phyloP scores from a whole-genome alignment of 805 yeast genomes.

The Starmerella tilneyi region DNA sequence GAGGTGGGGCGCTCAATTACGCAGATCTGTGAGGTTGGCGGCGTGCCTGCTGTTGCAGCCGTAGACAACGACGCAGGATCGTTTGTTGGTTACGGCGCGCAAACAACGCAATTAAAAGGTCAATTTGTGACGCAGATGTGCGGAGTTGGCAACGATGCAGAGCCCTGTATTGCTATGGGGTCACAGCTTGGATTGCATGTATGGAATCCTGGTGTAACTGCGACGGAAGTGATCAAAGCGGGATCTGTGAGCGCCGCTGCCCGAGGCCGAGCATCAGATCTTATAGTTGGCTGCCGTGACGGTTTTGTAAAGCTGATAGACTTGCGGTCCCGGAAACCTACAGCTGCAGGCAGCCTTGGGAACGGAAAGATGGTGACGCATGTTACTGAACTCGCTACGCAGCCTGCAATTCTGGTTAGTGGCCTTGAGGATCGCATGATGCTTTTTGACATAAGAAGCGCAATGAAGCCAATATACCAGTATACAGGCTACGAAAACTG shows the following conservation, averaged over 20 bases:
- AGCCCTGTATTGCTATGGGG: not conserved
- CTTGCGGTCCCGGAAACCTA: not conserved
- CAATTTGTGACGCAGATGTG: slow-evolving; percentile 7
- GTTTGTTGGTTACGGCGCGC: not conserved
- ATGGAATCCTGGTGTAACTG: not conserved
- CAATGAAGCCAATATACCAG: slow-evolving; percentile 2
- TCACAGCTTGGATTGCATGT: not conserved
- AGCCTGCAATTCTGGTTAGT: slow-evolving; percentile 6
- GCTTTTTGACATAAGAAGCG: slow-evolving; percentile 16
- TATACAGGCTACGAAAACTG: slow-evolving; percentile 20
- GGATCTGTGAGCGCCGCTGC: slow-evolving; percentile 6
- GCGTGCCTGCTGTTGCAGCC: slow-evolving; percentile 7
- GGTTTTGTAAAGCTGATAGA: slow-evolving; percentile 1
- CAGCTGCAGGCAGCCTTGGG: not conserved
- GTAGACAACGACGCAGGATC: slow-evolving; percentile 14
- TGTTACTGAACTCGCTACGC: not conserved
- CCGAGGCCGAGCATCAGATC: not conserved
- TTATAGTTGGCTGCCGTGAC: slow-evolving; percentile 5
- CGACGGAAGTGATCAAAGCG: not conserved
- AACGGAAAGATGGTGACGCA: slow-evolving; percentile 15
- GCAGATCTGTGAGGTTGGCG: not conserved
- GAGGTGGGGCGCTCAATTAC: slow-evolving; percentile 11
- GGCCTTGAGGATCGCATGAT: slow-evolving; percentile 22
- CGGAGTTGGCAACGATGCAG: not conserved
- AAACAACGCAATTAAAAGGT: not conserved